Conservation (phyloP, 2,329 filamentous ascomycete genomes). For the Cucurbitaria berberidis region DNA sequence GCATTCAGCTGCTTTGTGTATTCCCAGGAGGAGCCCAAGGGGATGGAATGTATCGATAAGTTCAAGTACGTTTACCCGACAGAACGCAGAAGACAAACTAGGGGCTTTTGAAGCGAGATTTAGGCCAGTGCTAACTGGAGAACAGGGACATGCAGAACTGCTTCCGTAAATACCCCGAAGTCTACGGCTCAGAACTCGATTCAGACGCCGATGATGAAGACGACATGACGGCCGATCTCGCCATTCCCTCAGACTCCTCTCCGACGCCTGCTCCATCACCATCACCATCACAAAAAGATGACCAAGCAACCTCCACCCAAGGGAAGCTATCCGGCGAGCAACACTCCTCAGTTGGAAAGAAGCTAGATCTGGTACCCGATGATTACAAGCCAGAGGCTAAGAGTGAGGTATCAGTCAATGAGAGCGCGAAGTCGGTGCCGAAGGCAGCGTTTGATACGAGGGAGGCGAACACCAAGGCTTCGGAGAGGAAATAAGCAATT, state of each 20-base stretch:
- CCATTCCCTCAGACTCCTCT: conserved; percentile 3
- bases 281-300: conserved; percentile 5
- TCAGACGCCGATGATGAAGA: conserved; percentile 77
- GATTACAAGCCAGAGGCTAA: conserved; percentile 24
- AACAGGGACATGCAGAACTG: conserved; percentile 93
- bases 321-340: conserved; percentile 9
- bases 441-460: conserved; percentile 58
- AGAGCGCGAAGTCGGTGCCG: conserved; percentile 55
- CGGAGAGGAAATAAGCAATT: conserved; percentile 1
- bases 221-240: conserved; percentile 41
- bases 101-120: neutral
- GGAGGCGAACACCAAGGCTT: conserved; percentile 3
- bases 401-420: conserved; percentile 32
- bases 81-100: neutral
- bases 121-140: conserved; percentile 10
- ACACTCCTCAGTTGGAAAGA: conserved; percentile 3
- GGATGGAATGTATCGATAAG: conserved; percentile 96
- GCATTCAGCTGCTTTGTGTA: conserved; percentile 99
- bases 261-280: neutral
- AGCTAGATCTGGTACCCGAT: conserved; percentile 1
- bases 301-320: conserved; percentile 10
- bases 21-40: conserved; percentile 92
- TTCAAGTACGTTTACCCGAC: conserved; percentile 74
- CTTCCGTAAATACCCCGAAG: conserved; percentile 89
- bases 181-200: conserved; percentile 87